Percentiles rank a stretch among this genome's conserved stretches.
phyloP scores from a whole-genome alignment of 495 filamentous ascomycete species.

The Achaetomiella virescens region DNA sequence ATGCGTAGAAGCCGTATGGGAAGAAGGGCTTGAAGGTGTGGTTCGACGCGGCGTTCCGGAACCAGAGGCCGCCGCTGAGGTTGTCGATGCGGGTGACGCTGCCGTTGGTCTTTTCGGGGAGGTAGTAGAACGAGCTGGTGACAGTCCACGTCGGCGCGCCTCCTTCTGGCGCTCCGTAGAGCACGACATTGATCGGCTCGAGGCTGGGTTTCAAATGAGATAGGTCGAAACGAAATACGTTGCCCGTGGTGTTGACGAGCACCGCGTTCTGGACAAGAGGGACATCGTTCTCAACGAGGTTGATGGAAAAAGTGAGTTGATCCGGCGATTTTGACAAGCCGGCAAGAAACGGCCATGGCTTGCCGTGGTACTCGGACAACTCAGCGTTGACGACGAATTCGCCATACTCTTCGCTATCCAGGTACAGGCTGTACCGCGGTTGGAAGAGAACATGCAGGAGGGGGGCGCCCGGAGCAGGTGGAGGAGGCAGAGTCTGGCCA shows the following conservation, averaged over 20 bases:
- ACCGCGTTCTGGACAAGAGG: slow-evolving; percentile 36
- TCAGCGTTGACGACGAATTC: slow-evolving; percentile 56
- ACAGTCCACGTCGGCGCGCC: slow-evolving; percentile 31
- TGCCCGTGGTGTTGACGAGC: slow-evolving; percentile 41
- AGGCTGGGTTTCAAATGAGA: slow-evolving; percentile 38
- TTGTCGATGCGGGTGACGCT: slow-evolving; percentile 60
- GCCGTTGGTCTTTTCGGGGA: slow-evolving; percentile 52
- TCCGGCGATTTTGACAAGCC: slow-evolving; percentile 18
- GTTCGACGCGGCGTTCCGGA: slow-evolving; percentile 30
- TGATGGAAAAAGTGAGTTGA: slow-evolving; percentile 34
- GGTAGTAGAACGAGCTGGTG: slow-evolving; percentile 44
- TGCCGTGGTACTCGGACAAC: slow-evolving; percentile 47
- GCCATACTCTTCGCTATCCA: slow-evolving; percentile 44
- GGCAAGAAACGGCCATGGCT: slow-evolving; percentile 35
- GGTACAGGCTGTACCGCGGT: slow-evolving; percentile 57
- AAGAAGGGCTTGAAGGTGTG: slow-evolving; percentile 45
- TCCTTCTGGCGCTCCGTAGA: slow-evolving; percentile 36
- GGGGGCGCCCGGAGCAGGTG: slow-evolving; percentile 33
- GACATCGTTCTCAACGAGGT: slow-evolving; percentile 24
- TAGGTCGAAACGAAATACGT: slow-evolving; percentile 45
- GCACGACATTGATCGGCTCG: slow-evolving; percentile 39
- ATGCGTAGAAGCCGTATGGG: slow-evolving; percentile 60
- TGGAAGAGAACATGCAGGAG: slow-evolving; percentile 52
- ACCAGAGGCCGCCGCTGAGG: slow-evolving; percentile 50
- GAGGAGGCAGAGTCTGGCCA: slow-evolving; percentile 48